Conservation (phyloP, 306 rosid genomes). For the Prunus davidiana region DNA sequence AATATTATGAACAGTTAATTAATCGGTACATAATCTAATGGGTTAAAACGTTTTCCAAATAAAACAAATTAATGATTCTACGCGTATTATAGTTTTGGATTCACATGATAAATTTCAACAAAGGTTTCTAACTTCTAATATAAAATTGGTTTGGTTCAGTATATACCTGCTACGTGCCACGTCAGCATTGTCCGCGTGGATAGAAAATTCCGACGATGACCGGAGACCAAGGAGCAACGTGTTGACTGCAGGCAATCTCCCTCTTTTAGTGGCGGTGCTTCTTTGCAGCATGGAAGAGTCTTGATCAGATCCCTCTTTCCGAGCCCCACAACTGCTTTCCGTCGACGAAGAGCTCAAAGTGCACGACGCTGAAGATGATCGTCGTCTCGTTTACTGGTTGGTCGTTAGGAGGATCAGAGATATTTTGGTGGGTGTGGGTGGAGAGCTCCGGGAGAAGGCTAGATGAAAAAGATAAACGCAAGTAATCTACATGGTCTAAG, state of each 20-base stretch:
- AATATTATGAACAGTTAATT: too few relatives aligned
- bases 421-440: background rate
- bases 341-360: constrained; percentile 11
- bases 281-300: background rate
- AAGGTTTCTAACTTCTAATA: background rate
- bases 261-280: background rate
- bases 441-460: constrained; percentile 19
- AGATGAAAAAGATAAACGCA: constrained; percentile 58
- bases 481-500: constrained; percentile 1
- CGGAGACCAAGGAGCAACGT: constrained; percentile 23
- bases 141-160: background rate
- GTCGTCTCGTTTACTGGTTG: background rate
- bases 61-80: too few relatives aligned
- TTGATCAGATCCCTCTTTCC: constrained; percentile 1
- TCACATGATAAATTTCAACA: background rate
- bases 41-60: too few relatives aligned
- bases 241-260: constrained; percentile 21
- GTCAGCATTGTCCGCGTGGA: constrained; percentile 3
- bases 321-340: background rate
- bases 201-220: constrained; percentile 4
- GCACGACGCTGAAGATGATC: background rate
- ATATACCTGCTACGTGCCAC: constrained; percentile 4
- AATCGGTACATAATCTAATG: too few relatives aligned
- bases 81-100: too few relatives aligned
- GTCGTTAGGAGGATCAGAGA: background rate